Evolutionary conservation across 345 rosid genomes (phyloP), one percentile per base, ranked within the genome.

Genomic region (Carallia brachiata): DNA sequence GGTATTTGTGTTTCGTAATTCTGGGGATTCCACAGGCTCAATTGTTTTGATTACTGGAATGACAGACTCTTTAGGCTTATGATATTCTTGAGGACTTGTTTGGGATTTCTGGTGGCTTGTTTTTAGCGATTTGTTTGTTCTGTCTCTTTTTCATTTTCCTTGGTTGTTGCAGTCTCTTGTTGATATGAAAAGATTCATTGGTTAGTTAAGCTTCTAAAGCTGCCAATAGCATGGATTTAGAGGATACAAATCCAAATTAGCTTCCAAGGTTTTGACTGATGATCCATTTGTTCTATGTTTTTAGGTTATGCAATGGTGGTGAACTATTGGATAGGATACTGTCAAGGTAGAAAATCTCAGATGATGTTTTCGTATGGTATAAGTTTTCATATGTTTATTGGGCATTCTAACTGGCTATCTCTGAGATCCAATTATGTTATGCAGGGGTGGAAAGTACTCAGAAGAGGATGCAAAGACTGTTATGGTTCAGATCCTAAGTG

Each of bases 381-480:
- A 44, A 64, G 19, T 52, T 59, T 71, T 66, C 65, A 1, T 44
- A 44, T 48, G 66, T 69, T 65, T 60, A 65, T 62, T 5, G 69
- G 23, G 37, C 50, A 40, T 19, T 65, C 54, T 73, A 62, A 77
- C 48, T 74, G 61, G 55, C 47, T n/a, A n/a, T n/a, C n/a, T n/a
- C n/a, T 83, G 63, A 73, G 59, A 64, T 66, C 68, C 62, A 47
- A 13, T 79, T 53, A 67, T 75, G 64, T 56, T 78, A 6, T 75
- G 23, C 62, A 94, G 99, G 80, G 97, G 99, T 64, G 99, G 99
- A 63, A 91, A 89, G 77, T 95, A 90, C 85, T 70, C 99, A 16
- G 99, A 94, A 81, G 97, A 90, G 70, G 99, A 94, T 81, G 97
- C 99, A 64, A 94, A 84, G 73, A 77, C 74, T 65, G 91, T 94